phyloP scores from a whole-genome alignment of 2,329 filamentous ascomycete species.

The Penicillium sp. region DNA sequence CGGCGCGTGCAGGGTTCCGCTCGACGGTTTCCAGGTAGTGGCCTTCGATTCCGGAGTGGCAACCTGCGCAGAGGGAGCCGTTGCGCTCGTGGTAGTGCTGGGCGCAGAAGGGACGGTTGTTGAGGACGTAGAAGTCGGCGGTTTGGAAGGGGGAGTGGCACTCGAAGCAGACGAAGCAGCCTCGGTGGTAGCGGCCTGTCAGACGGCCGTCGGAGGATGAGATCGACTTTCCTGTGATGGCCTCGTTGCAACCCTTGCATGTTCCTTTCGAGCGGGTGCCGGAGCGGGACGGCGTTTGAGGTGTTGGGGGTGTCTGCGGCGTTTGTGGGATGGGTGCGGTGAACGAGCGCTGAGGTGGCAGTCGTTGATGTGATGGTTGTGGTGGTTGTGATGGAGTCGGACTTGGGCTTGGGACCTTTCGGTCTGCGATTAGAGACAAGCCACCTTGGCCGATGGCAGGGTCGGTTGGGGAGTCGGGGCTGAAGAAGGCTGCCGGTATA shows the following conservation, averaged over 20 bases:
- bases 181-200: constrained; percentile 91
- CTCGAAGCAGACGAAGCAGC: constrained; percentile 88
- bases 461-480: constrained; percentile 53
- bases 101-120: constrained; percentile 86
- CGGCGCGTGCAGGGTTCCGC: constrained; percentile 31
- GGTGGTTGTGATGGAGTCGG: constrained; percentile 11
- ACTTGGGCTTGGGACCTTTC: constrained; percentile 2
- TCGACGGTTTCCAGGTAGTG: constrained; percentile 84
- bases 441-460: constrained; percentile 46
- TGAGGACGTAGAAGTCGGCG: constrained; percentile 86
- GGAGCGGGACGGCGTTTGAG: constrained; percentile 43
- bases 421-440: constrained; percentile 37
- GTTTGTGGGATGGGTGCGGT: constrained; percentile 40
- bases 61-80: constrained; percentile 78
- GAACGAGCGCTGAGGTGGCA: constrained; percentile 26
- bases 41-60: constrained; percentile 85
- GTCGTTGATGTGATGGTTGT: constrained; percentile 28
- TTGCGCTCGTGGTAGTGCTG: constrained; percentile 92
- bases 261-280: constrained; percentile 62
- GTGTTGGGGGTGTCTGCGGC: constrained; percentile 39
- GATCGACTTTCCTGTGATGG: constrained; percentile 87
- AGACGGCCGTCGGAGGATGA: constrained; percentile 90
- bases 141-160: constrained; percentile 81
- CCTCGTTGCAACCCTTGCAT: constrained; percentile 78
- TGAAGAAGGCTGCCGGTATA: constrained; percentile 33